These are phyloP conservation scores for Boletellus ananiceps DNA, from an alignment of 768 basidiomycete species.

Conservation along the genomic window DNA sequence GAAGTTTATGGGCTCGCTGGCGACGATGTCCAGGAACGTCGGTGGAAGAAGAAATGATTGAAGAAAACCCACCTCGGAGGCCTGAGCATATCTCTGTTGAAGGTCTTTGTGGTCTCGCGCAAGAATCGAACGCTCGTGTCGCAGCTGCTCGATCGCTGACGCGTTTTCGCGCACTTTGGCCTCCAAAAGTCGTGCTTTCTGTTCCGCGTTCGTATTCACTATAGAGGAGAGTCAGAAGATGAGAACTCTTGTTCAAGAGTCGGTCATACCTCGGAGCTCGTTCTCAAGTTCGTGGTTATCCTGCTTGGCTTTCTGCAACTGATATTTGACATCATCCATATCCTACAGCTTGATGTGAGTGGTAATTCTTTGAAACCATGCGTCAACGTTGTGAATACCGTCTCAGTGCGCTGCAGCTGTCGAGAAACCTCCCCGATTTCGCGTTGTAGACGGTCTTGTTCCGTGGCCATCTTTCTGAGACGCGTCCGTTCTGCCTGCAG, in stretches of 20 bases:
- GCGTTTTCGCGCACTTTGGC: constrained; percentile 63
- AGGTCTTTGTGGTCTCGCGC: constrained; percentile 67
- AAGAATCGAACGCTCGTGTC: constrained; percentile 71
- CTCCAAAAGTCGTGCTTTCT: constrained; percentile 68
- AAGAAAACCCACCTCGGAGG: constrained; percentile 54
- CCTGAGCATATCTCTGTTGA: constrained; percentile 60
- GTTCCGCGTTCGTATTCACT: constrained; percentile 67
- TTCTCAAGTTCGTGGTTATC: constrained; percentile 70
- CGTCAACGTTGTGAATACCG: constrained; percentile 36
- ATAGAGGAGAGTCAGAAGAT: not conserved
- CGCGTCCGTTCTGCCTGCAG: constrained; percentile 68
- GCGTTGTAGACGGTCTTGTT: constrained; percentile 58
- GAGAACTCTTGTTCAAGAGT: not conserved
- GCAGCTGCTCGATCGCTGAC: constrained; percentile 66
- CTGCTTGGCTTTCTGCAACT: constrained; percentile 64
- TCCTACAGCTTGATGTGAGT: constrained; percentile 44
- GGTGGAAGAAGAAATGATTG: not conserved
- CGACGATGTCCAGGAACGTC: not conserved
- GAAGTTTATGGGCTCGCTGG: constrained; percentile 58
- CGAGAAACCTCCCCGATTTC: constrained; percentile 61
- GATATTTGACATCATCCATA: constrained; percentile 70
- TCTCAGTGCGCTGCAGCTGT: constrained; percentile 68
- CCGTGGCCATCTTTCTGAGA: constrained; percentile 55
- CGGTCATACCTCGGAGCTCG: constrained; percentile 62
- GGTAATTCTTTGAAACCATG: not conserved